Base-by-base conservation (phyloP, 1,284 basidiomycete genomes). In the Malassezia dermatis region DNA sequence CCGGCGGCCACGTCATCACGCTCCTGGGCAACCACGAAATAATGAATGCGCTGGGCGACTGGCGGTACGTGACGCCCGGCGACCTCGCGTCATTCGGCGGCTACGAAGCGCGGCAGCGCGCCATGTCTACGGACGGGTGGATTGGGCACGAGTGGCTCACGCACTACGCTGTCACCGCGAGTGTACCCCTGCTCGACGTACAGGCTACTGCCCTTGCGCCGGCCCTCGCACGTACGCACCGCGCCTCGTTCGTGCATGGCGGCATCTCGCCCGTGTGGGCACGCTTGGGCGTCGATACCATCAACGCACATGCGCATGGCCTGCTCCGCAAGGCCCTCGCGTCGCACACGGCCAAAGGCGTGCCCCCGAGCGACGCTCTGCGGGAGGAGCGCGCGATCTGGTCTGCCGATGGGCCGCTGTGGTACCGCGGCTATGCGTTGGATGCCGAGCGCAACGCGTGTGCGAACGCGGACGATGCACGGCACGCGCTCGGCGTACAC, bases 11-110 rank as follows among this genome's bases (percentile, higher is more conserved):
- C 12, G 71, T 74, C 3, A 30, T 47, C 4, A 67, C 68, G 24
- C 49, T 63, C 27, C 28, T 67, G 7, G 68, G 68, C 15, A 71
- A 71, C 35, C 66, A 68, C 35, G 66, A 68, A 46, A 23, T 73
- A 19, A 71, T 75, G 75, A 76, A 76, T 43, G 71, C 69, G 0
- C 44, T 76, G 26, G 64, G 67, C 7, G 77, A 78, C 56, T 77
- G 75, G 76, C 53, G 77, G 1, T 78, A 77, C 31, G 77, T 78
- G 6, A 77, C 75, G 0, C 46, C 56, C 10, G 71, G 72, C 10
- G 77, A 78, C 53, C 68, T 77, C 4, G 60, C 59, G 4, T 66
- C 67, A 7, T 76, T 75, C 27, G 70, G 75, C 11, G 71, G 70
- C 0, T 19, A 43, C 0, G 31, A 54, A 2, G 60, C 42, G 17